Evolutionary conservation across 1,139 yeast genomes (phyloP).

Genomic region (Yamadazyma spencermartinsiae): DNA sequence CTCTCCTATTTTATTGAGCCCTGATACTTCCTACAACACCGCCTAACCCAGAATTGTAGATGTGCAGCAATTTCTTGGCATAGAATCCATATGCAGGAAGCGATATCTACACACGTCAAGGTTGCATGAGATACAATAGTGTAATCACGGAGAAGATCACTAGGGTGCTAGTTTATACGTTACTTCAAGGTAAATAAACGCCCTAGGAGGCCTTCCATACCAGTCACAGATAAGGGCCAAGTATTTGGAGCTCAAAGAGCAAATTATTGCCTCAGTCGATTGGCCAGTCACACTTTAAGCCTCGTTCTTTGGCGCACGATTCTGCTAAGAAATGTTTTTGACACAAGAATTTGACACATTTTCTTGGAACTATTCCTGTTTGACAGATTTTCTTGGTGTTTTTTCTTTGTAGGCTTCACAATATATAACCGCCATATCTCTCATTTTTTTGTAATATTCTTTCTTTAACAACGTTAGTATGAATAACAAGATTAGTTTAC

Average conservation of each 20-base stretch:
- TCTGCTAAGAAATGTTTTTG: not conserved
- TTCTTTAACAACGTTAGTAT: constrained; percentile 2
- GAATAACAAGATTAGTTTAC: constrained; percentile 31
- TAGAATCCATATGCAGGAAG: not conserved
- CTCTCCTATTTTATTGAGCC: no score
- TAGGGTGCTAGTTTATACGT: no score
- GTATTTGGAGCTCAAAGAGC: no score
- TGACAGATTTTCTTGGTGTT: constrained; percentile 2
- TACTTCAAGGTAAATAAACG: no score
- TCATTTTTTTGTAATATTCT: not conserved
- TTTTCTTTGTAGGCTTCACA: not conserved
- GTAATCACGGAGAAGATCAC: no score
- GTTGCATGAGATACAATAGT: constrained; percentile 1
- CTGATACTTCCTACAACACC: no score
- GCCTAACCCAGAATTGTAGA: no score
- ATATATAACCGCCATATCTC: not conserved
- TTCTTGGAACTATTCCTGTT: constrained; percentile 1
- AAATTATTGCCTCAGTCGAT: no score
- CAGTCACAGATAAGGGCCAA: no score
- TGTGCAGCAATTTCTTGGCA: constrained; percentile 3
- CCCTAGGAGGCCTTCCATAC: no score
- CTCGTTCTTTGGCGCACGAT: not conserved
- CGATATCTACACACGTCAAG: constrained; percentile 1
- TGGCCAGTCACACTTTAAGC: not conserved
- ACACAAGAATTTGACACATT: constrained; percentile 4